Base-by-base conservation (phyloP, 495 filamentous ascomycete genomes). In the Lasiosphaeria hispida region DNA sequence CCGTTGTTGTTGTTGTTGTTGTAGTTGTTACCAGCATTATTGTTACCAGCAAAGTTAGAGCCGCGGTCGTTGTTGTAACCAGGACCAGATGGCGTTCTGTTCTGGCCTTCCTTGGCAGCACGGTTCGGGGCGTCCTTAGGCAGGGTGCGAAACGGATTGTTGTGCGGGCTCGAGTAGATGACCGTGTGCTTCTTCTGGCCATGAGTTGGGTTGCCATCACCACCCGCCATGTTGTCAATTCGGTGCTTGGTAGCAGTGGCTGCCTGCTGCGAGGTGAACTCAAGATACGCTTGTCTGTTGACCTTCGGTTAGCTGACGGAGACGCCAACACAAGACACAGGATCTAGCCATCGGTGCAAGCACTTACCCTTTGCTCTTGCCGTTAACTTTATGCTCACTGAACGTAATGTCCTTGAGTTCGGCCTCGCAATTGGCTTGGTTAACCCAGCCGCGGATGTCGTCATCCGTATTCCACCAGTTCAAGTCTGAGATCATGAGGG, bases 401-500 rank as follows among this genome's bases (percentile, higher is more conserved):
- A 97, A 97, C 0, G 92, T 96, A 42, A 97, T 86, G 55, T 96
- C 93, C 66, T 91, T 91, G 17, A 98, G 78, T 64, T 96, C 90
- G 44, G 85, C 81, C 67, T 97, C 94, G 61, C 83, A 88, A 8
- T 78, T 80, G 33, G 86, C 87, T 58, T 89, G 78, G 60, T 85
- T 84, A 10, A 88, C 82, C 92, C 91, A 96, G 55, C 88, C 91
- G 45, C 94, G 88, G 57, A 98, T 83, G 59, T 96, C 91, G 65
- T 98, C 94, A 62, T 98, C 94, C 11, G 88, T 97, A 30, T 86
- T 90, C 92, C 92, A 97, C 95, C 95, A 97, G 71, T 88, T 85
- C 10, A 98, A 77, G 41, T 98, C 94, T 6, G 89, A 89, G 44
- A 97, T 82, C 52, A 94, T 78, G 18, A 97, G 71, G 1, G 93